Base-by-base conservation (phyloP, 768 basidiomycete species). In the Floccularia luteovirens region DNA sequence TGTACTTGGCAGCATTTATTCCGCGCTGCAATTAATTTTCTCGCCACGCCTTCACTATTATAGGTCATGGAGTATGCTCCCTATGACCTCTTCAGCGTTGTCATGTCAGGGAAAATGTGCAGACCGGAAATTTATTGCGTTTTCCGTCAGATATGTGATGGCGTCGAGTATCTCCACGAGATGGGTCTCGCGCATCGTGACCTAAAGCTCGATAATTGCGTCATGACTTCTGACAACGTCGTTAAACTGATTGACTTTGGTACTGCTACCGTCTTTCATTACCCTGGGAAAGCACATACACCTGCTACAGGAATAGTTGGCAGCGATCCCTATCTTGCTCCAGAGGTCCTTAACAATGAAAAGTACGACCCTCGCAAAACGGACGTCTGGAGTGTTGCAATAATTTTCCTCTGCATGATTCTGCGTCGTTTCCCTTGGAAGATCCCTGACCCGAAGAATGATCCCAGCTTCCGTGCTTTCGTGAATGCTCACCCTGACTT, bases 51-150 rank as follows among this genome's bases (percentile, higher is more conserved):
- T 25, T 45, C 20, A 25, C 48, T 52, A 27, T 31, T 2, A 8
- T 57, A 97, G 93, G 86, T 97, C 67, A 99, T 99, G 96, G 94
- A 98, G 62, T 98, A 96, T 54, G 96, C 96, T 2, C 96, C 96
- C 13, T 96, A 82, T 56, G 96, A 99, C 64, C 81, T 99, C 42
- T 99, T 99, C 67, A 90, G 87, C 44, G 93, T 97, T 55, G 96
- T 99, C 72, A 99, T 99, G 96, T 92, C 93, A 12, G 89, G 90
- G 48, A 96, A 91, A 66, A 99, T 99, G 96, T 78, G 82, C 44
- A 85, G 96, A 17, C 92, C 93, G 38, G 94, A 99, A 63, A 92
- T 97, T 40, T 98, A 96, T 67, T 99, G 96, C 59, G 91, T 98
- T 48, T 98, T 98, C 66, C 88, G 92, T 44, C 96, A 99, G 63